Percentiles rank a stretch among this genome's conserved stretches.
Conservation (phyloP, 2,329 filamentous ascomycete genomes). For the Tolypocladium tropicale region DNA sequence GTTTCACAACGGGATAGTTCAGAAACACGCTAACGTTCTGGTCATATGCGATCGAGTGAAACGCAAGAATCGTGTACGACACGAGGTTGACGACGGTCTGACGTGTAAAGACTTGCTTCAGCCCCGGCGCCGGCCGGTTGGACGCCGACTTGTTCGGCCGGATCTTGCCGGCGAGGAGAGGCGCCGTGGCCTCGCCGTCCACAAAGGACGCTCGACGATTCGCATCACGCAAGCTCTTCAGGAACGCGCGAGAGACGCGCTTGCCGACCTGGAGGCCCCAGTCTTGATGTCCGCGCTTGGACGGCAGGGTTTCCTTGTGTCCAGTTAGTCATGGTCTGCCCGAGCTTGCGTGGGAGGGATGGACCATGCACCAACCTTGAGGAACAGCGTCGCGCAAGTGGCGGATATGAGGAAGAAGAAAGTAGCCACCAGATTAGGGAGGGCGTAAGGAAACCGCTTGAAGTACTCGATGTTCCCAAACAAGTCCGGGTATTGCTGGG, state of each 20-base stretch:
- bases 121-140: constrained; percentile 20
- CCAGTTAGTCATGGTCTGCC: not conserved
- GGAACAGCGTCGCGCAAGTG: constrained; percentile 63
- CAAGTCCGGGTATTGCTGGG: constrained; percentile 58
- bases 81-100: constrained; percentile 69
- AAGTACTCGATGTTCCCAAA: constrained; percentile 62
- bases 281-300: constrained; percentile 57
- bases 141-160: constrained; percentile 13
- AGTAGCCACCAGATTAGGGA: constrained; percentile 75
- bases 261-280: constrained; percentile 67
- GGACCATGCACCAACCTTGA: constrained; percentile 39
- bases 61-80: constrained; percentile 69
- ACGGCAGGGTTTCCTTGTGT: constrained; percentile 66
- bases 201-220: constrained; percentile 36
- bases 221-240: constrained; percentile 9
- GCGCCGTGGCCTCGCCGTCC: constrained; percentile 46
- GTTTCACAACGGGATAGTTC: constrained; percentile 55
- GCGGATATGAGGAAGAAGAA: constrained; percentile 71
- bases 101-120: constrained; percentile 58
- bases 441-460: constrained; percentile 65
- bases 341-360: not conserved
- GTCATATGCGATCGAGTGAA: constrained; percentile 78
- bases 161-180: constrained; percentile 33
- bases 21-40: constrained; percentile 84
- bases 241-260: constrained; percentile 41